These are phyloP conservation scores for Silene conica DNA, from an alignment of 148 eudicot species.

Conservation along the genomic window DNA sequence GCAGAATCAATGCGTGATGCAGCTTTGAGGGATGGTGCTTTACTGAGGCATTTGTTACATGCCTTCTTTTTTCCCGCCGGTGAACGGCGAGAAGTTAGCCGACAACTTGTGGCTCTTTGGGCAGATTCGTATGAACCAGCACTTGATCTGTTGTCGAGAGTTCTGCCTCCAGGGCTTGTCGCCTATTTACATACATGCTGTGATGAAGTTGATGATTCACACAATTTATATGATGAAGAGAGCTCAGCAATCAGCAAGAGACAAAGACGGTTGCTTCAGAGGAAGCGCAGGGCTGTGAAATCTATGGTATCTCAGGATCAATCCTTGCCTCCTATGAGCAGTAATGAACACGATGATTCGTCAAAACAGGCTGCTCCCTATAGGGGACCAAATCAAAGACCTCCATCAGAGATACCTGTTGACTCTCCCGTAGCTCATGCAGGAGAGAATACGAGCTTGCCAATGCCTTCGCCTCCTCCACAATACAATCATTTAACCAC, in stretches of 20 bases:
- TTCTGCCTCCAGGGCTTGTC: conserved; percentile 96
- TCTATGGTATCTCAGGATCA: conserved; percentile 46
- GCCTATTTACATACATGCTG: conserved; percentile 87
- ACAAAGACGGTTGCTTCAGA: conserved; percentile 78
- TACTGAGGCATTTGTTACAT: conserved; percentile 82
- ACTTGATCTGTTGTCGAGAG: conserved; percentile 80
- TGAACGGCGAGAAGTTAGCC: conserved; percentile 88
- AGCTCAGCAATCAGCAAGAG: conserved; percentile 63
- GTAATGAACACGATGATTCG: conserved; percentile 42
- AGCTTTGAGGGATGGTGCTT: conserved; percentile 96
- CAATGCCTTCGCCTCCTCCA: conserved; percentile 30
- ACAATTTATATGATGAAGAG: conserved; percentile 50
- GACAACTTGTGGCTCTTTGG: conserved; percentile 99
- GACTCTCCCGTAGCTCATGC: conserved; percentile 37
- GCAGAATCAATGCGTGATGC: conserved; percentile 99
- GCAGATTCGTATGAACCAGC: conserved; percentile 99
- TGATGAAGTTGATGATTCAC: conserved; percentile 58
- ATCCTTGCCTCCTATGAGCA: conserved; percentile 34
- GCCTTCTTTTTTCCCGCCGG: conserved; percentile 88
- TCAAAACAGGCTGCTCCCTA: conserved; percentile 36
- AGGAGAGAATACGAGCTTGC: conserved; percentile 45
- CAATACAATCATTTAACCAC: conserved; percentile 40
- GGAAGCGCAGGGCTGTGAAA: conserved; percentile 59
- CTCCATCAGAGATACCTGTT: conserved; percentile 37
- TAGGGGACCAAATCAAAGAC: conserved; percentile 44